phyloP scores from a whole-genome alignment of 2,329 filamentous ascomycete species.

The Metarhizium brunneum region DNA sequence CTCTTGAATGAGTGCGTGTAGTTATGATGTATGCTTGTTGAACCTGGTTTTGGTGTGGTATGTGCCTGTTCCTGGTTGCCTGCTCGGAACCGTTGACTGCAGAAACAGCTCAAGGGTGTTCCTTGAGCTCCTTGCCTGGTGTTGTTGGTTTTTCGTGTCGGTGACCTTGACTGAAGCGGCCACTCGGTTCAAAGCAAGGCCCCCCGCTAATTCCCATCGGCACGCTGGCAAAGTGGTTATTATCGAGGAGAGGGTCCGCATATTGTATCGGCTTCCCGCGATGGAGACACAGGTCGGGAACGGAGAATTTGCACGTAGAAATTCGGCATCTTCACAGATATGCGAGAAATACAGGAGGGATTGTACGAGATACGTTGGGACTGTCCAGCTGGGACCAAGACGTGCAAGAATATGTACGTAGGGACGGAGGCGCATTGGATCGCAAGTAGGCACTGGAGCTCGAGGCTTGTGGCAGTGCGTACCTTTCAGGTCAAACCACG shows the following conservation, averaged over 20 bases:
- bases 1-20: background rate
- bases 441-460: background rate
- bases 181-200: background rate
- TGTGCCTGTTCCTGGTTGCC: background rate
- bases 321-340: too few species aligned
- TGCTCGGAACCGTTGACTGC: background rate
- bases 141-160: background rate
- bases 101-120: background rate
- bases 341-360: background rate
- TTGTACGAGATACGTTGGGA: too few species aligned
- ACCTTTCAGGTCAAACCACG: background rate
- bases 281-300: background rate
- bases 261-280: background rate
- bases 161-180: background rate
- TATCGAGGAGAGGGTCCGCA: background rate
- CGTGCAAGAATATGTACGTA: background rate
- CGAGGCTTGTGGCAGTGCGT: background rate
- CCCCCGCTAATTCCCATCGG: background rate
- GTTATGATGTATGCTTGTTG: background rate
- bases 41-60: background rate
- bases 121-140: background rate
- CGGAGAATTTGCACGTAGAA: background rate
- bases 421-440: background rate
- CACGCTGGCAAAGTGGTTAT: background rate
- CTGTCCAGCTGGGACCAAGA: background rate